A percentile compares a stretch with the other conserved stretches of the same genome.
Evolutionary conservation across 1,284 basidiomycete species (phyloP).

Genomic region (Ceratobasidium sp.): DNA sequence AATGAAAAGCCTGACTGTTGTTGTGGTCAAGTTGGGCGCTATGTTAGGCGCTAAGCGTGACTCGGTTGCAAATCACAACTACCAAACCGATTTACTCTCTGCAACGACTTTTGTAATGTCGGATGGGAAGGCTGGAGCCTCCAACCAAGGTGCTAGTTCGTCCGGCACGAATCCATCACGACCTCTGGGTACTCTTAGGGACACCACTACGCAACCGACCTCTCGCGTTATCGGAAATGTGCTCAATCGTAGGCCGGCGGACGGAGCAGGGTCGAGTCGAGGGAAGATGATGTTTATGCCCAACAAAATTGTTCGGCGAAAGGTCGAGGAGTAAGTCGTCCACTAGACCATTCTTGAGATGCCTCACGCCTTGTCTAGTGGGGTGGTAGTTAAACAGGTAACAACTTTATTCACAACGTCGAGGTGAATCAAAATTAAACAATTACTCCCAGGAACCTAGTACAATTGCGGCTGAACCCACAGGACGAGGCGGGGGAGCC

Average conservation of each 20-base stretch:
- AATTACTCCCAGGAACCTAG: constrained; percentile 1
- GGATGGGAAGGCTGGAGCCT: constrained; percentile 24
- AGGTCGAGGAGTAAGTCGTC: constrained; percentile 47
- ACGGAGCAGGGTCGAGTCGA: constrained; percentile 38
- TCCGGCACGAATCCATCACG: background rate
- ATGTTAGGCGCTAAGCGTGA: background rate
- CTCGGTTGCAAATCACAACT: constrained; percentile 3
- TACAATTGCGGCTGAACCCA: constrained; percentile 26
- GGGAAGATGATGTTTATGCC: constrained; percentile 59
- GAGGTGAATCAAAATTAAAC: constrained; percentile 49
- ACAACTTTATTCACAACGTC: background rate
- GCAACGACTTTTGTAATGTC: constrained; percentile 19
- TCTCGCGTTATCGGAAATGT: constrained; percentile 50
- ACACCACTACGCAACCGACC: constrained; percentile 9
- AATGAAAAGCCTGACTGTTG: background rate
- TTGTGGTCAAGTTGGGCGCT: background rate
- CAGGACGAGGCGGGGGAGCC: constrained; percentile 26
- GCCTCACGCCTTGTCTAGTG: constrained; percentile 8
- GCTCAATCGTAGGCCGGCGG: constrained; percentile 37
- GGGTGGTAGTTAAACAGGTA: constrained; percentile 27
- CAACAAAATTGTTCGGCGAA: constrained; percentile 55
- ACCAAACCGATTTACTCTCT: background rate
- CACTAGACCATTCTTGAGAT: background rate
- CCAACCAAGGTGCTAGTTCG: constrained; percentile 17
- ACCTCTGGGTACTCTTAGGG: constrained; percentile 25